Conservation (phyloP, 2,329 filamentous ascomycete genomes). For the Diplodia intermedia region DNA sequence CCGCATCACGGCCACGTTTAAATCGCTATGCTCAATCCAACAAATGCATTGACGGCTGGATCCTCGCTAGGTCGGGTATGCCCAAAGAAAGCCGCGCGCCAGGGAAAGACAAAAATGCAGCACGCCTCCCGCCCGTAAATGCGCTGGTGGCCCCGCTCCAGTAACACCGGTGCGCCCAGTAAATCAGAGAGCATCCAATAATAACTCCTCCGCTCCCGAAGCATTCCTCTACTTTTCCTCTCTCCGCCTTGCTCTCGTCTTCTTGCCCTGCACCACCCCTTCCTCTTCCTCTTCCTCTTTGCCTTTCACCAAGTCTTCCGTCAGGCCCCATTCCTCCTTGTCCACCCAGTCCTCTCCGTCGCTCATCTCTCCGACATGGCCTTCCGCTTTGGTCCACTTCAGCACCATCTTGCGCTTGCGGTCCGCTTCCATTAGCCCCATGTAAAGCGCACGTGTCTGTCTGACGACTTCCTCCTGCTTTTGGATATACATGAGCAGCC, state of each 20-base stretch:
- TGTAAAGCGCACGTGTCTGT: conserved; percentile 70
- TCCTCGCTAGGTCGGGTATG: conserved; percentile 27
- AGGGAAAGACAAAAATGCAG: conserved; percentile 15
- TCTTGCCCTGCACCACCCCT: conserved; percentile 55
- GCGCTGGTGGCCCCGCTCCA: conserved; percentile 17
- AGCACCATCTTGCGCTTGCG: conserved; percentile 74
- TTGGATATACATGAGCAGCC: conserved; percentile 79
- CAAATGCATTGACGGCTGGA: conserved; percentile 7
- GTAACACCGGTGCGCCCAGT: conserved; percentile 8
- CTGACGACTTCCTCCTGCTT: conserved; percentile 86
- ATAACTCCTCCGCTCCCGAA: conserved; percentile 10
- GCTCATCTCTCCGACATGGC: conserved; percentile 78
- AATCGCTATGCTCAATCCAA: not conserved
- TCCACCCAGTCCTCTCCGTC: conserved; percentile 93
- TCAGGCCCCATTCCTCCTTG: conserved; percentile 76
- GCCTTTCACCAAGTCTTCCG: conserved; percentile 79
- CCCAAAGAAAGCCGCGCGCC: conserved; percentile 12
- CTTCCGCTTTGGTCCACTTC: conserved; percentile 80
- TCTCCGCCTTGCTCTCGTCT: conserved; percentile 49
- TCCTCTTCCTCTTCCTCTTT: conserved; percentile 78
- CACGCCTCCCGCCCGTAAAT: conserved; percentile 21
- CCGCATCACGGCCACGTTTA: not conserved
- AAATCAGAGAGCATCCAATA: conserved; percentile 4
- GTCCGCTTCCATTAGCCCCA: conserved; percentile 75
- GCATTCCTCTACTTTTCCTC: conserved; percentile 28